These are phyloP conservation scores for Jacaranda copaia DNA, from an alignment of 257 asterid species.

Conservation along the genomic window DNA sequence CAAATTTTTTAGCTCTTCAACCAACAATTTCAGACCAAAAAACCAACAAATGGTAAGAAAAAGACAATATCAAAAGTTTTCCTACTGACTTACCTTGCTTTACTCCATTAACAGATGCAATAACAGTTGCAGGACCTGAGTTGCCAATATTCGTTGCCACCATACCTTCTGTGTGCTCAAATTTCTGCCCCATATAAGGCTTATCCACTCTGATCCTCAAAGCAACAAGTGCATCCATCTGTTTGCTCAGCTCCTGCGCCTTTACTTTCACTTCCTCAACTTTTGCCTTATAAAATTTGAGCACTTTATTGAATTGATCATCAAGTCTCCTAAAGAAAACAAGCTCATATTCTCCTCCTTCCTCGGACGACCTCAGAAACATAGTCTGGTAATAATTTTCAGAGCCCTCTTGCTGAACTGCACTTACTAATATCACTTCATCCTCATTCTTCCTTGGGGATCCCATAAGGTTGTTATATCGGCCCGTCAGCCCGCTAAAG, in stretches of 20 bases:
- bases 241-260: conserved; percentile 68
- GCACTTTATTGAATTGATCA: conserved; percentile 74
- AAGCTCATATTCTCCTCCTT: conserved; percentile 72
- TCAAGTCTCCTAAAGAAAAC: conserved; percentile 65
- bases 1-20: too few species aligned
- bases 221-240: conserved; percentile 92
- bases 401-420: conserved; percentile 46
- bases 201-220: conserved; percentile 63
- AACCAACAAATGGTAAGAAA: background rate
- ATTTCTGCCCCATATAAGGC: conserved; percentile 43
- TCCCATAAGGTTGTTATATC: conserved; percentile 24
- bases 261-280: conserved; percentile 56
- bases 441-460: conserved; percentile 55
- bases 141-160: background rate
- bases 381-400: conserved; percentile 59
- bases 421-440: conserved; percentile 67
- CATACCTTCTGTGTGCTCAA: background rate
- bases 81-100: conserved; percentile 52
- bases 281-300: conserved; percentile 57
- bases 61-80: background rate
- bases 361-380: conserved; percentile 70
- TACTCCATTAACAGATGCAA: conserved; percentile 44
- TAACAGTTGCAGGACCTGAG: conserved; percentile 49
- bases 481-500: conserved; percentile 70
- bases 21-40: too few species aligned